Evolutionary conservation across 2,329 filamentous ascomycete species (phyloP), one percentile per base, ranked within the genome.

Genomic region (Neospermospora avenae): DNA sequence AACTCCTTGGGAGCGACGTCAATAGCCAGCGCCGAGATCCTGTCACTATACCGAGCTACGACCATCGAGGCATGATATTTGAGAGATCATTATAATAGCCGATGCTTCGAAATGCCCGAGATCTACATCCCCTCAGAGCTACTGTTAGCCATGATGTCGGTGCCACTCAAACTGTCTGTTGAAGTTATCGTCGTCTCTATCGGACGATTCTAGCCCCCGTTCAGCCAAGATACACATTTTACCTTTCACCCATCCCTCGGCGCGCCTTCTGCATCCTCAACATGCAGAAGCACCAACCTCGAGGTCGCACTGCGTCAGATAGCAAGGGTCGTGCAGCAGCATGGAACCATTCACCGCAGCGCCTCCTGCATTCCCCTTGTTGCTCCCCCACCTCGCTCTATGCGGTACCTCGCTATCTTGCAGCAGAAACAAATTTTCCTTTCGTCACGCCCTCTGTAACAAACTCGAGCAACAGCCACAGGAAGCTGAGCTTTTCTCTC

Each of bases 231-330:
- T 35, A 51, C 48, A 51, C 48, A 49, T 7, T n/a, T 18, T 18
- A 34, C 20, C 46, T 18, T n/a, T 22, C 35, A 28, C n/a, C 34
- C 31, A 28, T 28, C 20, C 24, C 48, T 11, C 31, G 28, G 22
- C 28, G 48, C 28, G 48, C 48, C 34, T 51, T 28, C 34, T 28
- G 28, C 48, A 51, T 37, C 48, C 48, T 37, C 48, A 51, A 37
- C 10, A 35, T 51, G 48, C 48, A 51, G 14, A 31, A 51, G 11
- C 8, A 14, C 22, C 54, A 55, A 35, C 48, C 55, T 39, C 59
- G 56, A n/a, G 34, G 59, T 61, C 59, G 56, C 62, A 64, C 62
- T 49, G 44, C 59, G 53, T 63, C 57, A 59, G 48, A 42, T 52
- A 28, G 25, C 25, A 45, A 57, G 59, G 61, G 59, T 31, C 28